A percentile compares a stretch with the other conserved stretches of the same genome.
Conservation (phyloP, 2,329 filamentous ascomycete genomes). For the Tolypocladium tropicale region DNA sequence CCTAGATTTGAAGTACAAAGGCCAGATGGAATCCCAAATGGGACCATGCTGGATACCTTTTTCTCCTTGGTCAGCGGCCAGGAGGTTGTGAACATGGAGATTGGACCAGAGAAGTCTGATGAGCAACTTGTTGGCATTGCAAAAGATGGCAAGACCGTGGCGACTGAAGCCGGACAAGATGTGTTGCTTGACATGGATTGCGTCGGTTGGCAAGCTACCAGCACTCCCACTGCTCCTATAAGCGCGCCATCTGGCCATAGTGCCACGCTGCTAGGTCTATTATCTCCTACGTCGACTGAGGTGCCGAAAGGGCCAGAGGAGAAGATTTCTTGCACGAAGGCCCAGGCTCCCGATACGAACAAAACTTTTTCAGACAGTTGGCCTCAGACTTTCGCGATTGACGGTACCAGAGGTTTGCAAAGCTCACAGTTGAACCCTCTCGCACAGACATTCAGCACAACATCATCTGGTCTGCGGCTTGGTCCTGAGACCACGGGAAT, state of each 20-base stretch:
- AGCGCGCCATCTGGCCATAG: background rate
- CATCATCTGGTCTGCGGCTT: background rate
- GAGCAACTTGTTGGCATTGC: background rate
- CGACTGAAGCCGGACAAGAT: background rate
- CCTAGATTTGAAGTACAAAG: background rate
- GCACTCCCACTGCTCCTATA: background rate
- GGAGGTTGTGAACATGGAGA: background rate
- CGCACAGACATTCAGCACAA: too few species aligned
- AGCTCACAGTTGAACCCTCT: background rate
- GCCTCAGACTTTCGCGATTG: background rate
- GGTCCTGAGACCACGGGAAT: background rate
- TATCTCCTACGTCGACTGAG: background rate
- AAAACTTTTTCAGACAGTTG: background rate
- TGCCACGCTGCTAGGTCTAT: background rate
- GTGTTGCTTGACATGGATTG: background rate
- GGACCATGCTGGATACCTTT: slow-evolving; percentile 10
- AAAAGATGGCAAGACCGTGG: background rate
- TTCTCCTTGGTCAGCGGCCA: slow-evolving; percentile 5
- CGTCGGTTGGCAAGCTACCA: background rate
- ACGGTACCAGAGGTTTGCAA: background rate
- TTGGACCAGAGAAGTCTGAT: background rate
- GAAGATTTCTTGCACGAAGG: background rate
- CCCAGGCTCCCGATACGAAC: background rate
- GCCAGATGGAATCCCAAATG: background rate
- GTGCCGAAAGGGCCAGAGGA: too few species aligned